A percentile compares a stretch with the other conserved stretches of the same genome.
These are phyloP conservation scores for Aspergillus aculeatus DNA, from an alignment of 2,329 filamentous ascomycete genomes.

Conservation along the genomic window DNA sequence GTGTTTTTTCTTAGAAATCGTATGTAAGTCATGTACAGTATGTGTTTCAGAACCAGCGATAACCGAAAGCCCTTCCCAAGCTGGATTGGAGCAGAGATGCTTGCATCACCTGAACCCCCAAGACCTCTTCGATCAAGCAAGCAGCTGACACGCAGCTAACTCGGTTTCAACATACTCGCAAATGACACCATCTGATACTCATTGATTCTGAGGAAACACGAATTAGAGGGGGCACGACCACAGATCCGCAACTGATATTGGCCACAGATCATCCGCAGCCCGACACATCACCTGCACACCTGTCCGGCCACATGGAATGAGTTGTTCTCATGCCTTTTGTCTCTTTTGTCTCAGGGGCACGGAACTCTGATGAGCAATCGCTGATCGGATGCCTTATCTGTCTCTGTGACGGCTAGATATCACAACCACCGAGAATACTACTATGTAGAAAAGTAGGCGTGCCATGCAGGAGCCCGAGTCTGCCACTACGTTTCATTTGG, in stretches of 20 bases:
- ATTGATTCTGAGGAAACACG: not conserved
- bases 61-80: not conserved
- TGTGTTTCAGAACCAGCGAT: not conserved
- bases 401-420: not conserved
- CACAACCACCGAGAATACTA: not conserved
- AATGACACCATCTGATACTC: slow-evolving; percentile 11
- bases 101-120: not conserved
- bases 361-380: not conserved
- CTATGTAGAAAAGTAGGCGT: not conserved
- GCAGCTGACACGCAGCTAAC: slow-evolving; percentile 4
- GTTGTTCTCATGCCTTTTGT: slow-evolving; percentile 1
- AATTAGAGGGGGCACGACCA: not conserved
- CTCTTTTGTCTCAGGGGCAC: not conserved
- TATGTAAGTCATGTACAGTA: not conserved
- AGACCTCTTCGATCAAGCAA: not conserved
- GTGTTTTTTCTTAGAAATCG: not conserved
- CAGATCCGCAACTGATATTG: slow-evolving; percentile 1
- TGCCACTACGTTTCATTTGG: slow-evolving; percentile 1
- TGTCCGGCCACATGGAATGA: slow-evolving; percentile 6
- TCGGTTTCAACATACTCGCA: not conserved
- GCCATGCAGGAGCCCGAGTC: slow-evolving; percentile 5
- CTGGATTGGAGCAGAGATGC: not conserved
- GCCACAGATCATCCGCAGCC: slow-evolving; percentile 10
- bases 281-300: slow-evolving; percentile 12
- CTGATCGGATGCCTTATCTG: not conserved